A percentile compares a stretch with the other conserved stretches of the same genome.
These are phyloP conservation scores for Pochonia chlamydosporia DNA, from an alignment of 2,329 filamentous ascomycete species.

Conservation along the genomic window DNA sequence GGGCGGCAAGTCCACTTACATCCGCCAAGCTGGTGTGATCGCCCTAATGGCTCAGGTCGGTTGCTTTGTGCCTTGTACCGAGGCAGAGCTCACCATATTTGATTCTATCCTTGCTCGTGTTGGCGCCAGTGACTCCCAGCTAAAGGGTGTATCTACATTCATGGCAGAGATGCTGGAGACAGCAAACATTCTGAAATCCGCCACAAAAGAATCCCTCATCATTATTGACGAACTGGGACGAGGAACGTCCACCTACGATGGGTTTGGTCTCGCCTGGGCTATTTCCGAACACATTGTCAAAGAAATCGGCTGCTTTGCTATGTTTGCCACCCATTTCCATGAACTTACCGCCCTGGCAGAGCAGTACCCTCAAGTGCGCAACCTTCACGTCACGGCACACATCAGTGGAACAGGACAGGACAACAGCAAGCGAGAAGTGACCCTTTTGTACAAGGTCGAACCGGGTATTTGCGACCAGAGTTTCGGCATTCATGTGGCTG, in stretches of 20 bases:
- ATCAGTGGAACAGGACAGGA: slow-evolving; percentile 53
- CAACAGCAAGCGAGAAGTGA: slow-evolving; percentile 71
- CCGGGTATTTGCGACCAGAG: slow-evolving; percentile 94
- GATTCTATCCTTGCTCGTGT: slow-evolving; percentile 95
- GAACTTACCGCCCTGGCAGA: slow-evolving; percentile 89
- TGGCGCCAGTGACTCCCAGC: slow-evolving; percentile 90
- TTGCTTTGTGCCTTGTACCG: slow-evolving; percentile 87
- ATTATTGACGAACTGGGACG: slow-evolving; percentile 98
- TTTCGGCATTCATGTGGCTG: slow-evolving; percentile 97
- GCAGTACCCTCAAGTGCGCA: slow-evolving; percentile 79
- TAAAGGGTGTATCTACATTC: slow-evolving; percentile 97
- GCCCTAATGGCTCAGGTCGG: slow-evolving; percentile 96
- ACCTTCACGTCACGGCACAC: slow-evolving; percentile 93
- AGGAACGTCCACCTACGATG: slow-evolving; percentile 96
- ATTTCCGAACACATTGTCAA: slow-evolving; percentile 97
- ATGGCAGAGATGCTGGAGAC: slow-evolving; percentile 99
- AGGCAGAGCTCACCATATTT: slow-evolving; percentile 91
- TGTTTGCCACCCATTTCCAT: slow-evolving; percentile 98
- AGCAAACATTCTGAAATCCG: slow-evolving; percentile 95
- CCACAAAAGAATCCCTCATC: slow-evolving; percentile 90
- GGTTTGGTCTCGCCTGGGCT: slow-evolving; percentile 97
- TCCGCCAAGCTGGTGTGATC: slow-evolving; percentile 93
- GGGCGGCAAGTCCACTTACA: slow-evolving; percentile 98
- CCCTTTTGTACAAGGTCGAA: slow-evolving; percentile 92
- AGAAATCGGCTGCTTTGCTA: slow-evolving; percentile 87